Base-by-base conservation (phyloP, 2,329 filamentous ascomycete species). In the Alternaria atra region DNA sequence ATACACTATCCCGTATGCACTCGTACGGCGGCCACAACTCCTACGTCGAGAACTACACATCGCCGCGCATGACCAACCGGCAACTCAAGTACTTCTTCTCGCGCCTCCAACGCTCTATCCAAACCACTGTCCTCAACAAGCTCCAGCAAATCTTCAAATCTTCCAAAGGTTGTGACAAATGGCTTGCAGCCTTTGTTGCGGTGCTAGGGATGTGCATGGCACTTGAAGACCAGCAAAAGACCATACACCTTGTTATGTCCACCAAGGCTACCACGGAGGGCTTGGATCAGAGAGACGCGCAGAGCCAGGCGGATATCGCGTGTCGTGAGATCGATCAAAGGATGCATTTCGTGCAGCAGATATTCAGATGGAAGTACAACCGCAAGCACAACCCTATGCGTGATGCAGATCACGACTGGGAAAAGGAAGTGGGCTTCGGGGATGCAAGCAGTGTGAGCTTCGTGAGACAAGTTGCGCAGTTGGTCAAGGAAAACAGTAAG, bases 71-170 rank as follows among this genome's bases (percentile, higher is more conserved):
- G 66, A 82, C 82, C 12, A 83, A 82, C 55, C 78, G 80, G 13
- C 83, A 84, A 61, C 75, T 84, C 15, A 84, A 84, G 63, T 83
- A 82, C 75, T 82, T 83, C 73, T 84, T 83, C 73, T 72, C 73
- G 13, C 68, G 78, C 23, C 72, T 84, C 15, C 82, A 83, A 54
- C 74, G 76, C 30, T 67, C 74, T 15, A 80, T 81, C 50, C 80
- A 82, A 66, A 69, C 75, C 20, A 73, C 76, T 7, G 76, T 84
- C 9, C 75, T 84, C 52, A 82, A 82, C 60, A 81, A 80, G 62
- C 75, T 83, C 15, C 82, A 84, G 62, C 78, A 82, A 29, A 80
- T 82, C 23, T 79, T 84, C 52, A 81, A 81, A 61, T 77, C 76
- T 6, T 78, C 72, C 42, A 79, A 79, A 39, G 82, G 81, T 53